Conservation (phyloP, 1,284 basidiomycete species). For the Ceraceosorus bombacis region DNA sequence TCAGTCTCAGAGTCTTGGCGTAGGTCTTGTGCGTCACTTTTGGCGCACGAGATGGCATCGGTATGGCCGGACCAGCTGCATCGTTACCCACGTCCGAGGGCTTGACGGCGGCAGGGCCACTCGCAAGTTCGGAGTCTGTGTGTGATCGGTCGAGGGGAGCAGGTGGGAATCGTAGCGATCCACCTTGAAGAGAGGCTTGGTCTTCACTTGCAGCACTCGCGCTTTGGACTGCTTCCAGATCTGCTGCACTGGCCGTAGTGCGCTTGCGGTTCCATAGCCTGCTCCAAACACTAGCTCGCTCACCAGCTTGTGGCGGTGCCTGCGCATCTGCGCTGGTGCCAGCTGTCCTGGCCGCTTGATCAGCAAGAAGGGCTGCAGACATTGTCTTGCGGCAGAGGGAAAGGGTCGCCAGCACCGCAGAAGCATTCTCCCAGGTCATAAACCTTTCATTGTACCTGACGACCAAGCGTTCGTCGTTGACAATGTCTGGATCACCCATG, state of each 20-base stretch:
- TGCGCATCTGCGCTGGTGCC: too few species aligned
- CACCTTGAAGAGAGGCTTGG: too few species aligned
- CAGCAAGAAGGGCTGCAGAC: slow-evolving; percentile 3
- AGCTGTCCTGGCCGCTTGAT: too few species aligned
- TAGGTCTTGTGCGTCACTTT: slow-evolving; percentile 56
- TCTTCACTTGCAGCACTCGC: background rate
- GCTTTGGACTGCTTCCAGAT: background rate
- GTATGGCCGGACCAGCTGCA: background rate
- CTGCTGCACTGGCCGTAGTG: background rate
- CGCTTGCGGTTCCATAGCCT: slow-evolving; percentile 39
- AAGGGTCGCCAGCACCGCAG: slow-evolving; percentile 53
- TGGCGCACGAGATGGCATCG: background rate
- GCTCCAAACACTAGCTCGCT: slow-evolving; percentile 35
- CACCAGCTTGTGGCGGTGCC: slow-evolving; percentile 22
- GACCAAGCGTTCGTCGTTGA: slow-evolving; percentile 53
- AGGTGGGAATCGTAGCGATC: background rate
- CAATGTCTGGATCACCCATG: slow-evolving; percentile 51
- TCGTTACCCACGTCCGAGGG: background rate
- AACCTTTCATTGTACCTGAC: slow-evolving; percentile 52
- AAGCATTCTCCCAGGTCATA: slow-evolving; percentile 54
- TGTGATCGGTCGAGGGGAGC: slow-evolving; percentile 20
- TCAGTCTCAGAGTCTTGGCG: slow-evolving; percentile 83
- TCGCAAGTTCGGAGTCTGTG: slow-evolving; percentile 25
- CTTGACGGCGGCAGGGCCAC: background rate
- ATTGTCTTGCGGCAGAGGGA: slow-evolving; percentile 32